Base-by-base conservation (phyloP, 805 yeast species). In the Kodamaea sagamina region DNA sequence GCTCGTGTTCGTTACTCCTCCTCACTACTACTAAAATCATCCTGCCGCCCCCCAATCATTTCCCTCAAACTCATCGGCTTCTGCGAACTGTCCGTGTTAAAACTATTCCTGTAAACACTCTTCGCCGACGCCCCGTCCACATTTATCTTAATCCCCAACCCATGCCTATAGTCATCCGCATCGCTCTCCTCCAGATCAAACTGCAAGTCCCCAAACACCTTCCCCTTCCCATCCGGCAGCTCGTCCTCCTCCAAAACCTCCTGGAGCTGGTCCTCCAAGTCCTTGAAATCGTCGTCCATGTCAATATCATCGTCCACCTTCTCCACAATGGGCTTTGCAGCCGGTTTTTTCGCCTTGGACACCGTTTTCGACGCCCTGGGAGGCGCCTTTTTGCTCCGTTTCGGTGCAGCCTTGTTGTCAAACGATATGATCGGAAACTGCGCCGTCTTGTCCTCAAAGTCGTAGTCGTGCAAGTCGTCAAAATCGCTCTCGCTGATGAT, bases 61-160 rank as follows among this genome's bases (percentile, higher is more conserved):
- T 65, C 71, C 31, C 71, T 58, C 44, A 70, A 53, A 51, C 75
- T 70, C 63, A 63, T 66, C 2, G 75, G 75, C 45, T 57, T 65
- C 36, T 26, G 48, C 17, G 43, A 39, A 24, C 39, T 29, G 11
- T 26, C 27, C 17, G 21, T n/a, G 32, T 38, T 26, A 18, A 35
- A 41, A 18, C 44, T 36, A 13, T 36, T 22, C 22, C 38, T 36
- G 34, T 36, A 42, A 10, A 42, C 45, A 27, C 21, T 21, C 21
- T 43, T 29, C 32, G 29, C 26, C 13, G 45, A 36, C 13, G 35
- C 29, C 7, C 43, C 49, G 10, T 57, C 63, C 13, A 57, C 61
- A 25, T 58, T 61, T 19, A 58, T 53, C 34, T 59, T 57, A 17
- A 66, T 61, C 10, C 46, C 57, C 26, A 42, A 32, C 3, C 62